Evolutionary conservation across 371 early-diverging fungal species (phyloP).

Genomic region (Haplosporangium sp.): DNA sequence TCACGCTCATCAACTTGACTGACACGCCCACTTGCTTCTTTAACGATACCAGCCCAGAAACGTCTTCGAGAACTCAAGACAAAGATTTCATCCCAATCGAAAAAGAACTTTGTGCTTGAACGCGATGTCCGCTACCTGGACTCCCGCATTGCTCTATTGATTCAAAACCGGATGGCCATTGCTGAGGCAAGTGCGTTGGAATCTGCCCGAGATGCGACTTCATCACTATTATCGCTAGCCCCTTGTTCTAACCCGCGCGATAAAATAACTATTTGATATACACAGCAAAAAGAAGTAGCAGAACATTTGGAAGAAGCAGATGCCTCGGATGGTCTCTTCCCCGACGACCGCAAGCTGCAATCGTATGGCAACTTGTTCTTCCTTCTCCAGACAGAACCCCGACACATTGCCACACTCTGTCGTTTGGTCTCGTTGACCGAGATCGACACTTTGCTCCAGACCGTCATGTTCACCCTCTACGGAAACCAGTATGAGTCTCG

Average conservation of each 20-base stretch:
- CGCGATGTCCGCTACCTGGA: conserved; percentile 95
- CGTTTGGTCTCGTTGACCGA: conserved; percentile 87
- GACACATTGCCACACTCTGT: conserved; percentile 89
- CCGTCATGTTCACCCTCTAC: conserved; percentile 96
- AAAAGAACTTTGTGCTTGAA: conserved; percentile 95
- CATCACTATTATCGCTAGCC: not conserved
- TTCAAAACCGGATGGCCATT: conserved; percentile 93
- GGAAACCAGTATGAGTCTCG: conserved; percentile 97
- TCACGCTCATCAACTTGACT: not conserved
- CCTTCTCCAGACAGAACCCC: conserved; percentile 92
- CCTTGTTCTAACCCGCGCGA: not conserved
- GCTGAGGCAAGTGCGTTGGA: conserved; percentile 70
- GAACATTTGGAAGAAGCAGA: conserved; percentile 81
- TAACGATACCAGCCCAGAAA: conserved; percentile 74
- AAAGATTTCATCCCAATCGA: conserved; percentile 92
- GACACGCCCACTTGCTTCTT: too few species aligned
- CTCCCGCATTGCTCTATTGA: conserved; percentile 91
- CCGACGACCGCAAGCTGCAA: conserved; percentile 89
- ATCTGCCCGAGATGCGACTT: not conserved
- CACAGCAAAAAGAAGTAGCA: conserved; percentile 82
- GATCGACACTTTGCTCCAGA: conserved; percentile 93
- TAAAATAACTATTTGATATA: not conserved
- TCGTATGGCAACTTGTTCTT: conserved; percentile 95
- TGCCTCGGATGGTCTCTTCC: conserved; percentile 74
- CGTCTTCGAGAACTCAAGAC: conserved; percentile 87